Percentiles rank a stretch among this genome's conserved stretches.
phyloP scores from a whole-genome alignment of 1,284 basidiomycete genomes.

The Sanghuangporus baumii region DNA sequence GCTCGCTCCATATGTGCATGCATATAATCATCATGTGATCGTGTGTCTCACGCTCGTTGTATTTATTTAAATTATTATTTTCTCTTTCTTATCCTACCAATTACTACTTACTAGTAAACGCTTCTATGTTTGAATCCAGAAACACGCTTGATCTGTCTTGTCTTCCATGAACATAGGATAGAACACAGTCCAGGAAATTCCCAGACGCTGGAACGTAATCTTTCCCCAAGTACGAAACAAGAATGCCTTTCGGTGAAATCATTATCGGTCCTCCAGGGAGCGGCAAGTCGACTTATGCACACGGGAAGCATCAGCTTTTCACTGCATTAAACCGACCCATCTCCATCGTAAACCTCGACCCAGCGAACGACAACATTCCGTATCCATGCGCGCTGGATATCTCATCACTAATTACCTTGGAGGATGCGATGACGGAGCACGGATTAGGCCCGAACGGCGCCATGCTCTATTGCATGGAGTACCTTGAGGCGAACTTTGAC shows the following conservation, averaged over 20 bases:
- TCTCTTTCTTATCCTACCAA: too few species aligned
- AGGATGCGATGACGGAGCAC: constrained; percentile 84
- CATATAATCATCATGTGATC: too few species aligned
- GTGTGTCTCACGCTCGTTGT: too few species aligned
- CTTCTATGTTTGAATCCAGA: too few species aligned
- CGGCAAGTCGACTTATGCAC: constrained; percentile 92
- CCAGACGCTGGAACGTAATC: neutral
- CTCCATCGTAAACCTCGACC: constrained; percentile 91
- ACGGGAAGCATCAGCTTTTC: constrained; percentile 91
- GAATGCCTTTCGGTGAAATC: constrained; percentile 81
- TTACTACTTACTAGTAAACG: too few species aligned
- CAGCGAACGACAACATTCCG: constrained; percentile 85
- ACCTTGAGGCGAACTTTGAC: constrained; percentile 91
- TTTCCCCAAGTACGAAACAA: neutral
- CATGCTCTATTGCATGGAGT: constrained; percentile 97
- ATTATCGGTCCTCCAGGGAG: constrained; percentile 91
- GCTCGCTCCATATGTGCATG: too few species aligned
- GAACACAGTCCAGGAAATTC: too few species aligned
- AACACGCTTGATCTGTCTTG: too few species aligned
- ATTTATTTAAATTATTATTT: too few species aligned
- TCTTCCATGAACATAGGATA: too few species aligned
- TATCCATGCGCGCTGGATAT: constrained; percentile 92
- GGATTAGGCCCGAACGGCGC: constrained; percentile 94
- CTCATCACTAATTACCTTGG: constrained; percentile 80
- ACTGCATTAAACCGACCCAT: constrained; percentile 83